A percentile compares a stretch with the other conserved stretches of the same genome.
phyloP scores from a whole-genome alignment of 1,139 yeast species.

The Lodderomyces orthopsilosis region DNA sequence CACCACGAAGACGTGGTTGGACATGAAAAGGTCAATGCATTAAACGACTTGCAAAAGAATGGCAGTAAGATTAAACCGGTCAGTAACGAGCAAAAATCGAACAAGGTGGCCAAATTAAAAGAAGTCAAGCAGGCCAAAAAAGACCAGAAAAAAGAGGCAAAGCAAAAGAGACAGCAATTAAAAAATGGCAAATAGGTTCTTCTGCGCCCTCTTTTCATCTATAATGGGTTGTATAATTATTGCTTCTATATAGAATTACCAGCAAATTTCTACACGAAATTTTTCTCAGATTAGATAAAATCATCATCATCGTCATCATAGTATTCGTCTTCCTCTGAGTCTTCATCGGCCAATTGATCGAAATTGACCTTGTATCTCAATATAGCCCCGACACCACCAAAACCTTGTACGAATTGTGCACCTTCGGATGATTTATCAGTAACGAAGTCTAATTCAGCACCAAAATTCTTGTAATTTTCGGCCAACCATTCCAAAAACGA shows the following conservation, averaged over 20 bases:
- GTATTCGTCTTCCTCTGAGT: slow-evolving; percentile 83
- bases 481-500: slow-evolving; percentile 95
- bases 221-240: too few relatives aligned
- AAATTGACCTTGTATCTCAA: slow-evolving; percentile 95
- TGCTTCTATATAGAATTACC: background rate
- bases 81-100: slow-evolving; percentile 13
- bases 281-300: slow-evolving; percentile 30
- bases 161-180: slow-evolving; percentile 4
- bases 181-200: background rate
- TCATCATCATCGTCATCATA: slow-evolving; percentile 69
- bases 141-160: slow-evolving; percentile 4
- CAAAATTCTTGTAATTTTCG: slow-evolving; percentile 88
- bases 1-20: slow-evolving; percentile 74
- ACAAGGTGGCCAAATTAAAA: slow-evolving; percentile 7
- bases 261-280: background rate
- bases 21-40: slow-evolving; percentile 63
- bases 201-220: background rate
- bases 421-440: slow-evolving; percentile 97
- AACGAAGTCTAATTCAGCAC: slow-evolving; percentile 94
- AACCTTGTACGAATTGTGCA: slow-evolving; percentile 95
- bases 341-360: slow-evolving; percentile 87
- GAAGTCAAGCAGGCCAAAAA: slow-evolving; percentile 5
- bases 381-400: slow-evolving; percentile 98
- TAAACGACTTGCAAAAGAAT: slow-evolving; percentile 53
- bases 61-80: slow-evolving; percentile 16